Base-by-base conservation (phyloP, 768 basidiomycete genomes). In the Boletus insuetus region DNA sequence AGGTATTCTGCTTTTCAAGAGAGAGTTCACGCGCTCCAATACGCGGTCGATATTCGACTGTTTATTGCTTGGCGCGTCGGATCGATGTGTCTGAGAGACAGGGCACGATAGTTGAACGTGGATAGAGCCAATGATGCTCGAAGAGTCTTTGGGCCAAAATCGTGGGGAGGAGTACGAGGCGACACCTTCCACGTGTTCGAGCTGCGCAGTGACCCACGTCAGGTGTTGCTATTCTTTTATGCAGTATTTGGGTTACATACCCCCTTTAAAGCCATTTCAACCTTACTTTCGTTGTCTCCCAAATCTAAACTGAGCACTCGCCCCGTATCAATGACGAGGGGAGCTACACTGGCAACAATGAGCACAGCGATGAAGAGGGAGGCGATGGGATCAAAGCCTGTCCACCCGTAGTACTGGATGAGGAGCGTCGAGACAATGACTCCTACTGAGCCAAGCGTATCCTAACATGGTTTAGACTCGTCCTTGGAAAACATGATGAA, bases 321-420 rank as follows among this genome's bases (percentile, higher is more conserved):
- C 2, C 92, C 97, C 0, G 91, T 92, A 70, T 98, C 97, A 59
- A 96, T 81, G 20, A 99, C 94, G 39, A 99, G 84, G 12, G 97
- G 97, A 22, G 96, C 79, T 19, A 99, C 97, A 67, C 94, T 96
- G 6, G 92, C 95, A 20, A 93, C 92, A 63, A 99, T 99, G 60
- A 99, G 75, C 10, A 91, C 74, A 6, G 97, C 97, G 60, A 99
- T 99, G 72, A 99, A 96, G 29, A 99, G 76, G 10, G 93, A 95
- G 0, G 97, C 97, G 56, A 99, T 94, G 1, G 97, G 97, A 72
- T 99, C 97, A 69, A 98, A 99, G 19, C 94, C 94, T 13, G 96
- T 98, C 94, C 95, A 98, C 22, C 97, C 96, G 63, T 97, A 98
- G 58, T 86, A 86, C 68, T 95, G 87, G 58, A 99, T 98, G 51